Evolutionary conservation across 192 early-diverging fungal species (phyloP).

Genomic region (Podila minutissima): DNA sequence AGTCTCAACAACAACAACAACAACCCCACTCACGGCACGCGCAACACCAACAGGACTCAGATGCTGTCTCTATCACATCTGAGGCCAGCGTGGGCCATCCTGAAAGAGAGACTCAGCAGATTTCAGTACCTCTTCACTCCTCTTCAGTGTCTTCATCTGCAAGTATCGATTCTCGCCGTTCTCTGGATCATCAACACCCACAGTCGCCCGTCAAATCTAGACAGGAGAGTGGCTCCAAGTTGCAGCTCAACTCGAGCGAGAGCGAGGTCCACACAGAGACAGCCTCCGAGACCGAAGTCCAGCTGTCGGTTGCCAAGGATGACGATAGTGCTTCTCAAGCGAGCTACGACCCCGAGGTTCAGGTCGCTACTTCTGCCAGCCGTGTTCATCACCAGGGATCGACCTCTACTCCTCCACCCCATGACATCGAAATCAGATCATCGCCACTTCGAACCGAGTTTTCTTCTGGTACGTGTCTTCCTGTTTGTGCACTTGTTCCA

Average conservation of each 20-base stretch:
- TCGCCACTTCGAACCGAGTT: slow-evolving; percentile 1
- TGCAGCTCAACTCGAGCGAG: background rate
- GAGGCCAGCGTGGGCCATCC: background rate
- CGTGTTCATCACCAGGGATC: slow-evolving; percentile 10
- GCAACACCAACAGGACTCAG: slow-evolving; percentile 1
- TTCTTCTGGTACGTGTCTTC: slow-evolving; percentile 8
- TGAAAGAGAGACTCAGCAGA: background rate
- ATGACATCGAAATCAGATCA: slow-evolving; percentile 15
- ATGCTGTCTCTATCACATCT: background rate
- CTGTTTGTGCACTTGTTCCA: background rate
- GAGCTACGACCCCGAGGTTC: slow-evolving; percentile 10
- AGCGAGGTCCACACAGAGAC: background rate
- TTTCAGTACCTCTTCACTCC: background rate
- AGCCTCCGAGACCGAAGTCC: background rate
- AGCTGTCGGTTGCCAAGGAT: background rate
- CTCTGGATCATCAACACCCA: slow-evolving; percentile 2
- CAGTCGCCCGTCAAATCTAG: background rate
- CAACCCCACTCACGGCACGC: slow-evolving; percentile 12
- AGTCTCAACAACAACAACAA: slow-evolving; percentile 5
- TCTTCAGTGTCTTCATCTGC: background rate
- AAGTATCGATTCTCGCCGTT: background rate
- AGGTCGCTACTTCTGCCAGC: background rate
- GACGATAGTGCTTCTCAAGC: background rate
- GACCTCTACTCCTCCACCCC: background rate
- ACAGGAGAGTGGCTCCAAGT: background rate